Evolutionary conservation across 441 rosid species (phyloP), one percentile per base, ranked within the genome.

Genomic region (Jatropha multifida): DNA sequence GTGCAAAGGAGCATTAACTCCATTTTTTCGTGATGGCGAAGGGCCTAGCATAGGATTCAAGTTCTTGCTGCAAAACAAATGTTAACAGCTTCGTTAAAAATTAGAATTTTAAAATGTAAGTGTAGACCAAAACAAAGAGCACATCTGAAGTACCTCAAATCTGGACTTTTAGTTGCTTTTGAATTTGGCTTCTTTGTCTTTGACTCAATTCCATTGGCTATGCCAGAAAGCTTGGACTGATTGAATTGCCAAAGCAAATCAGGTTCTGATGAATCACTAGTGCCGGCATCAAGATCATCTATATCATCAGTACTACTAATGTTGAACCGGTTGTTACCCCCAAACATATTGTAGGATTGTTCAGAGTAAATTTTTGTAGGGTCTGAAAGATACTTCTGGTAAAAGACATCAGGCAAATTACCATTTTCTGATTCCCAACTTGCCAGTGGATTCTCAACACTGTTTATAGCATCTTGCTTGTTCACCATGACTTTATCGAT

Each of bases 401-500:
- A 90, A 66, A 89, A 87, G 52, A 75, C 90, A 77, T 88, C 89
- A 0, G 90, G 87, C 23, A 89, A 80, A 76, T 79, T 76, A 73
- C 81, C 82, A 60, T 74, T 88, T 20, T 79, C 90, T 52, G 90
- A 68, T 77, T 84, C 91, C 90, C 90, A 85, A 51, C 89, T 82
- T 66, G 90, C 88, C 61, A 86, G 74, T 77, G 97, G 76, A 74
- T 83, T 89, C 73, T 85, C 90, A 60, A 78, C 83, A 68, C 82
- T 83, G 81, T 83, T 85, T 60, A 81, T 79, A 38, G 68, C 85
- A 44, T 92, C 99, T 79, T 90, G 97, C 78, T 86, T 95, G 84
- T 95, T 95, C 70, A 93, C 98, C 98, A 95, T 93, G 49, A 93
- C 97, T 80, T 96, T 96, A 64, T 96, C 99, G 46, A 90, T 93